Evolutionary conservation across 768 basidiomycete genomes (phyloP).

Genomic region (Tulasnella sp.): DNA sequence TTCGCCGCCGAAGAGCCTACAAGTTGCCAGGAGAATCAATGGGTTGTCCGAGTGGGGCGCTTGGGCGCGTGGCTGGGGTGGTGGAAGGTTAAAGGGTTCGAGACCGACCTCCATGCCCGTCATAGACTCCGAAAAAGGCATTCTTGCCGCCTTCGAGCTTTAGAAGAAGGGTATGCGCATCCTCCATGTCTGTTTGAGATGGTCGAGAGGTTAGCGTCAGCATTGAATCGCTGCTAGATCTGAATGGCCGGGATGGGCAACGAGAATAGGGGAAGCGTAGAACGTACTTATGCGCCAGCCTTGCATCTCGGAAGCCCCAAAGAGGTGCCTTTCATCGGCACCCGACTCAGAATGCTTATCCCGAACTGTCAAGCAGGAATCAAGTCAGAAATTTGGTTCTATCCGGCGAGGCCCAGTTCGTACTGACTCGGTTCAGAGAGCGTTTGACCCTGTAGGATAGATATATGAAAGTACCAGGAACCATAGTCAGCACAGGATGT

Average conservation of each 20-base stretch:
- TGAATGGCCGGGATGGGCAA: neutral
- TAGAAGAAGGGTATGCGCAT: conserved; percentile 80
- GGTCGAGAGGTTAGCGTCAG: conserved; percentile 31
- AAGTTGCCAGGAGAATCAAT: conserved; percentile 4
- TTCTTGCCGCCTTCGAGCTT: conserved; percentile 64
- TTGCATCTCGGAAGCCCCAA: conserved; percentile 94
- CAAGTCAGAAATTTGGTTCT: conserved; percentile 17
- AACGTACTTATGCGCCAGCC: conserved; percentile 97
- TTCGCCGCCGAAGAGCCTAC: conserved; percentile 81
- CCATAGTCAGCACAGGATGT: neutral
- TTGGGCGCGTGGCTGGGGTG: neutral
- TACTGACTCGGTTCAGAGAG: conserved; percentile 75
- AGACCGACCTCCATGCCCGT: conserved; percentile 91
- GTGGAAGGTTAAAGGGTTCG: conserved; percentile 19
- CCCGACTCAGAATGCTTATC: conserved; percentile 79
- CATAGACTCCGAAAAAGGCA: conserved; percentile 95
- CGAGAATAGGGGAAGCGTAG: neutral
- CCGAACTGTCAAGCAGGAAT: conserved; percentile 57
- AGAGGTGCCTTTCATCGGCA: conserved; percentile 68
- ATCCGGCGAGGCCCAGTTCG: conserved; percentile 15
- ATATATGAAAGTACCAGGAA: neutral
- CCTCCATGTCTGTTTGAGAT: conserved; percentile 84
- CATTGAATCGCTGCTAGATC: neutral
- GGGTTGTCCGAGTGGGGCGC: conserved; percentile 1
- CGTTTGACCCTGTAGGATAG: conserved; percentile 70